These are phyloP conservation scores for Desmodesmus armatus DNA, from an alignment of 139 green algal species.

Conservation along the genomic window DNA sequence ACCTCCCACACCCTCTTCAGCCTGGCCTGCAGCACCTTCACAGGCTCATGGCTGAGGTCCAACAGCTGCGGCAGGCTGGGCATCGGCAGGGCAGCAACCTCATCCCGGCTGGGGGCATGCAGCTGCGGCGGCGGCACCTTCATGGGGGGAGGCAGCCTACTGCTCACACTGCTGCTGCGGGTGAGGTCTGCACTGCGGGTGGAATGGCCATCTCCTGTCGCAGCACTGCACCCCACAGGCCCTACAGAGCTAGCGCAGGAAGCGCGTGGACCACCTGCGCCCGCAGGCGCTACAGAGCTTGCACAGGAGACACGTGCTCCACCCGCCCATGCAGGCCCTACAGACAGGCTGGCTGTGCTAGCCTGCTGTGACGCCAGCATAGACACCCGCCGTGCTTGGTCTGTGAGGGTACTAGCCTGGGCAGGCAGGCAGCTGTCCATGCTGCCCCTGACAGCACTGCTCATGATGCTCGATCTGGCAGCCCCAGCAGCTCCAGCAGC, in stretches of 20 bases:
- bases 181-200: not conserved
- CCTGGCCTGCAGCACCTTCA: conserved; percentile 43
- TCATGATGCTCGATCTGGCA: not conserved
- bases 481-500: not conserved
- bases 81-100: conserved; percentile 20
- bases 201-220: not conserved
- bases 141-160: not conserved
- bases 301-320: too few species aligned
- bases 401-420: too few species aligned
- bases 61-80: conserved; percentile 20
- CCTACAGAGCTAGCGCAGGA: not conserved
- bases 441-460: not conserved
- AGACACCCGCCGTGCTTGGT: too few species aligned
- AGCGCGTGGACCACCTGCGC: not conserved
- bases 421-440: not conserved
- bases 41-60: conserved; percentile 11
- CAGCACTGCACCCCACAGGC: not conserved
- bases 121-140: not conserved
- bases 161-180: conserved; percentile 1
- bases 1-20: conserved; percentile 60
- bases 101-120: not conserved
- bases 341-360: too few species aligned
- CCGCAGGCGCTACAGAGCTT: not conserved
- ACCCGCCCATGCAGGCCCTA: too few species aligned
- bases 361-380: too few species aligned